A percentile compares a stretch with the other conserved stretches of the same genome.
Conservation (phyloP, 2,329 filamentous ascomycete species). For the Sporothrix phasma region DNA sequence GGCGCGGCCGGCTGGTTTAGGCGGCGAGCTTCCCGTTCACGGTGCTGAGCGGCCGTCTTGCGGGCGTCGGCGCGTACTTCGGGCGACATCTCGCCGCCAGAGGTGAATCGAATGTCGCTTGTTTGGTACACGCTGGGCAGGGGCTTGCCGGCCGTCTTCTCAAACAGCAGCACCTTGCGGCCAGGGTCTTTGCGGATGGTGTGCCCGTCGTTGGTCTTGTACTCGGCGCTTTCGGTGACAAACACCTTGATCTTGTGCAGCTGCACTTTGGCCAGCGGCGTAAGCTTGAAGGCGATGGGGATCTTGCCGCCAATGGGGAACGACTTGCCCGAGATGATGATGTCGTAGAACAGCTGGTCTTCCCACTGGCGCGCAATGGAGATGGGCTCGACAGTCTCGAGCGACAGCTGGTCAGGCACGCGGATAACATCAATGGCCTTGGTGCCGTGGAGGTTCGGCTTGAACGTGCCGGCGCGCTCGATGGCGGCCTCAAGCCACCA, state of each 20-base stretch:
- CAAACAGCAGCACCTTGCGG: constrained; percentile 75
- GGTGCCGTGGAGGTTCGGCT: constrained; percentile 71
- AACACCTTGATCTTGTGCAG: constrained; percentile 88
- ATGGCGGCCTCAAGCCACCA: constrained; percentile 81
- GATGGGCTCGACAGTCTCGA: constrained; percentile 87
- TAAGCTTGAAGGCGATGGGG: constrained; percentile 88
- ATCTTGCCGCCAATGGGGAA: constrained; percentile 83
- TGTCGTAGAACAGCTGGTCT: constrained; percentile 90
- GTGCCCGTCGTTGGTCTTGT: constrained; percentile 76
- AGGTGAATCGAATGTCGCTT: constrained; percentile 65
- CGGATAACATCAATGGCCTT: constrained; percentile 79
- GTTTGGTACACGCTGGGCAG: constrained; percentile 63
- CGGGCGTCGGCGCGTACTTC: constrained; percentile 40
- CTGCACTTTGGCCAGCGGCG: constrained; percentile 84
- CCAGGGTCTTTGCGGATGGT: constrained; percentile 78
- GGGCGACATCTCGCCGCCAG: constrained; percentile 64
- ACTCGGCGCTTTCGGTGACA: constrained; percentile 82
- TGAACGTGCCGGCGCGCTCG: constrained; percentile 80
- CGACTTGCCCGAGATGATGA: constrained; percentile 90
- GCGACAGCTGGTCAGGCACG: constrained; percentile 74
- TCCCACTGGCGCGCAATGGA: constrained; percentile 92
- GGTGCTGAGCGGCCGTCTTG: constrained; percentile 35
- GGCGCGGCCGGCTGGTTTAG: constrained; percentile 31
- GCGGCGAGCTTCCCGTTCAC: constrained; percentile 45
- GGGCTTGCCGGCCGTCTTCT: constrained; percentile 74